Conservation (phyloP, 148 eudicot species). For the Rhododendron vialii region DNA sequence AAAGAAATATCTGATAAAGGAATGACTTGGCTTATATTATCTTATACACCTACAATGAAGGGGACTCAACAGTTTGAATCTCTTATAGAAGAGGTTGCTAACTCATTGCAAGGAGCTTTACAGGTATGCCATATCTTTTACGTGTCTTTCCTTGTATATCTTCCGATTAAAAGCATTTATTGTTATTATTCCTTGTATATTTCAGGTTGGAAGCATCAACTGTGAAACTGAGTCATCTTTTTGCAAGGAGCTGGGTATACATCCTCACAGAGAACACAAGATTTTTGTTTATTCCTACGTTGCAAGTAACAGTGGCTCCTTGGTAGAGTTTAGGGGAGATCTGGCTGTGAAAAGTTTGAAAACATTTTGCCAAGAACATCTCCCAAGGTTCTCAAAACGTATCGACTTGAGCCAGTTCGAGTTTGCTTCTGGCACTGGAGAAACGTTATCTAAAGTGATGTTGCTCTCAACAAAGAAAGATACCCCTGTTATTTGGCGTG, state of each 20-base stretch:
- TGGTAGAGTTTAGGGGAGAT: constrained; percentile 81
- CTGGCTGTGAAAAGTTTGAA: constrained; percentile 54
- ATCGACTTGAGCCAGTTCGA: constrained; percentile 40
- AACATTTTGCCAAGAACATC: constrained; percentile 68
- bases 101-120: constrained; percentile 66
- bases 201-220: constrained; percentile 75
- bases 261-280: constrained; percentile 59
- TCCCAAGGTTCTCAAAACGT: constrained; percentile 77
- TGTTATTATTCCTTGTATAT: constrained; percentile 2
- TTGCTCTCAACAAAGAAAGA: constrained; percentile 84
- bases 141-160: not conserved
- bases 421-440: constrained; percentile 30
- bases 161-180: not conserved
- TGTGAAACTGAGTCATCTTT: constrained; percentile 64
- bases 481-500: constrained; percentile 91
- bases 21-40: constrained; percentile 70
- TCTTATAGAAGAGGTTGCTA: constrained; percentile 52
- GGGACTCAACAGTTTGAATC: constrained; percentile 47
- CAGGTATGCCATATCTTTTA: constrained; percentile 35
- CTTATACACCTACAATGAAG: constrained; percentile 41
- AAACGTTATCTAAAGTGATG: constrained; percentile 67
- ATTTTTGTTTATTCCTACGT: constrained; percentile 61
- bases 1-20: constrained; percentile 74
- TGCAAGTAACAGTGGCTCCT: constrained; percentile 53
- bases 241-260: constrained; percentile 58